Evolutionary conservation across 1,284 basidiomycete genomes (phyloP), one percentile per base, ranked within the genome.

Genomic region (Chalciporus sp.): DNA sequence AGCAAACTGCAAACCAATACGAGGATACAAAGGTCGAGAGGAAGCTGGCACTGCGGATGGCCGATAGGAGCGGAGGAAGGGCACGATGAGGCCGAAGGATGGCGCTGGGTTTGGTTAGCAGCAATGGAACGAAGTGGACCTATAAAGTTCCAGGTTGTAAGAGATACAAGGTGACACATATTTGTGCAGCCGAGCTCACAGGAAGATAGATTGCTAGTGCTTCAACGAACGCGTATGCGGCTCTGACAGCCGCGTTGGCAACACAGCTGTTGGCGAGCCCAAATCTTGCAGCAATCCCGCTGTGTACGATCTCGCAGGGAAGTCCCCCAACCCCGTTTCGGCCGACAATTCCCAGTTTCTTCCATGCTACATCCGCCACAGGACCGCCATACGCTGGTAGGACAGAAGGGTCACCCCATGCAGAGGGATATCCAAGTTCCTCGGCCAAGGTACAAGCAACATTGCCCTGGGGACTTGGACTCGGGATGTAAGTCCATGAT

Each of bases 281-380:
- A n/a, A 80, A 60, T 14, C 55, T 70, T 28, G 72, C 64, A 20
- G 79, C 79, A 23, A 83, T 71, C 19, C 74, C 68, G 4, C 81
- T 82, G 61, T 92, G 88, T 0, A 90, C 80, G 3, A 90, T 61
- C 61, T 90, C 84, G 61, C 88, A 92, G 3, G 89, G 89, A 9
- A 91, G 59, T 1, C 88, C 88, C 5, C 86, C 89, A 4, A 86
- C 62, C 10, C 79, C 77, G 5, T 63, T 42, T 49, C 88, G 69
- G 23, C 74, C 77, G 4, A 61, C 65, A 2, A 90, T 76, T 1
- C 80, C 80, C 8, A 91, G 62, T 11, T 57, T 56, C 47, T 77
- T 74, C 88, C 88, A 91, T 3, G 65, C 64, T 3, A 68, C 65
- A 54, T 77, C 72, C 2, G 86, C 84, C 3, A 62, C 19, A 14